Percentiles rank a stretch among this genome's conserved stretches.
Conservation (phyloP, 352 stramenopile genomes). For the Pythium rishiriense region DNA sequence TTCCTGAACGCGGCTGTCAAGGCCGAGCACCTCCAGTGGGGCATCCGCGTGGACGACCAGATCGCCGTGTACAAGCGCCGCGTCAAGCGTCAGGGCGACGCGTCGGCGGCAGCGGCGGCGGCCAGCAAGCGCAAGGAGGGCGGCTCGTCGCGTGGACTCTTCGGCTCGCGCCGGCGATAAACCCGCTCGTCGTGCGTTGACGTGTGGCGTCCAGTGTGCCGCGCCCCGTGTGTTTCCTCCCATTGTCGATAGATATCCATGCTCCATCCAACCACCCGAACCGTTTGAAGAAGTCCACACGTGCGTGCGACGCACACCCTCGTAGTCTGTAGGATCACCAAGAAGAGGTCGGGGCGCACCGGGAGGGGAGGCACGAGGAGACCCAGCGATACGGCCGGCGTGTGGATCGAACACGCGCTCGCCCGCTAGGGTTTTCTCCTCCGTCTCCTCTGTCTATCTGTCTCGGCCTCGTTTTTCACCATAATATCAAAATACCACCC, state of each 20-base stretch:
- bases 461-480: too few relatives aligned
- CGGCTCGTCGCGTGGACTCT: slow-evolving; percentile 44
- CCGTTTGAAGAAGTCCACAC: neutral
- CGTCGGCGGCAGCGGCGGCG: slow-evolving; percentile 23
- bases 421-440: neutral
- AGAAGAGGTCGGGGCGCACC: neutral
- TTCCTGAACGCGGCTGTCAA: slow-evolving; percentile 77
- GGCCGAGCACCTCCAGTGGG: slow-evolving; percentile 86
- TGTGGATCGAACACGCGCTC: slow-evolving; percentile 11
- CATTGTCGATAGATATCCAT: slow-evolving; percentile 23
- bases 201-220: too few relatives aligned
- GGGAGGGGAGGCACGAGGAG: slow-evolving; percentile 1
- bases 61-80: slow-evolving; percentile 90
- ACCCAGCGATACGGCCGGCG: neutral
- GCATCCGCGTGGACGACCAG: slow-evolving; percentile 85
- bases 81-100: slow-evolving; percentile 59
- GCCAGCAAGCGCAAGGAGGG: slow-evolving; percentile 8
- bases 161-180: slow-evolving; percentile 71
- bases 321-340: slow-evolving; percentile 16
- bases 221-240: neutral
- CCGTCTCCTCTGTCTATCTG: neutral
- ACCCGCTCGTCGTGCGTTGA: too few relatives aligned
- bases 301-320: slow-evolving; percentile 2
- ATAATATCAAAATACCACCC: neutral
- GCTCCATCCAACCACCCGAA: neutral